Percentiles rank a stretch among this genome's conserved stretches.
Conservation (phyloP, 2,329 filamentous ascomycete species). For the Lachnellula willkommii region DNA sequence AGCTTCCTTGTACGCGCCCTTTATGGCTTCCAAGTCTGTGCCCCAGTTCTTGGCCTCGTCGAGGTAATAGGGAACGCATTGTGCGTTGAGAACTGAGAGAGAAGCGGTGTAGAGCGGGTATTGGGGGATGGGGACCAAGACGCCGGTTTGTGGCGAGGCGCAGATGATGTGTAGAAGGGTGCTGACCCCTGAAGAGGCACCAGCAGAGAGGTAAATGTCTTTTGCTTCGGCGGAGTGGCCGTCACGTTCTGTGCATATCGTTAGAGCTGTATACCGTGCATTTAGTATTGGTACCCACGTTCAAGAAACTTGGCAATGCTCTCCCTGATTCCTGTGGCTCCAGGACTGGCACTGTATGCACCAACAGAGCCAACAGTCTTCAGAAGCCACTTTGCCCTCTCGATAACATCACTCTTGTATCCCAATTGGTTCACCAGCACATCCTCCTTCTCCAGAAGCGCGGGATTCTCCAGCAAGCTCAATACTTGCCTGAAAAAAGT, state of each 20-base stretch:
- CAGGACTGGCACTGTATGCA: constrained; percentile 92
- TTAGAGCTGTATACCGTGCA: constrained; percentile 58
- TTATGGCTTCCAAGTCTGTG: constrained; percentile 77
- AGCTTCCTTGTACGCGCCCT: constrained; percentile 66
- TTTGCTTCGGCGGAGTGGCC: constrained; percentile 76
- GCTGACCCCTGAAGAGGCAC: constrained; percentile 91
- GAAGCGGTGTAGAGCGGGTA: constrained; percentile 97
- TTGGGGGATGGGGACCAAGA: constrained; percentile 93
- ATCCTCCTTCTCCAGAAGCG: constrained; percentile 74
- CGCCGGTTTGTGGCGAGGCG: constrained; percentile 67
- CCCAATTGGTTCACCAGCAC: constrained; percentile 70
- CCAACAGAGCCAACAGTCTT: constrained; percentile 84
- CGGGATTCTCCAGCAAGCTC: constrained; percentile 86
- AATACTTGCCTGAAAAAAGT: constrained; percentile 98
- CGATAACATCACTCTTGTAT: constrained; percentile 86
- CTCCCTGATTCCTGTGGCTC: constrained; percentile 78
- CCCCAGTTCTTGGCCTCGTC: constrained; percentile 85
- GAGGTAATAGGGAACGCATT: constrained; percentile 87
- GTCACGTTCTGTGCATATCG: constrained; percentile 59
- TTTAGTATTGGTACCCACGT: constrained; percentile 54
- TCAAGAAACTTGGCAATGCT: constrained; percentile 92
- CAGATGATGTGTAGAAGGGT: constrained; percentile 89
- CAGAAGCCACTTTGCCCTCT: constrained; percentile 74
- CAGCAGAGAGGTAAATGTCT: constrained; percentile 84
- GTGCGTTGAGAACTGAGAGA: constrained; percentile 76